Evolutionary conservation across 176 grass and related monocot genomes (phyloP).

Genomic region (Avena insularis): DNA sequence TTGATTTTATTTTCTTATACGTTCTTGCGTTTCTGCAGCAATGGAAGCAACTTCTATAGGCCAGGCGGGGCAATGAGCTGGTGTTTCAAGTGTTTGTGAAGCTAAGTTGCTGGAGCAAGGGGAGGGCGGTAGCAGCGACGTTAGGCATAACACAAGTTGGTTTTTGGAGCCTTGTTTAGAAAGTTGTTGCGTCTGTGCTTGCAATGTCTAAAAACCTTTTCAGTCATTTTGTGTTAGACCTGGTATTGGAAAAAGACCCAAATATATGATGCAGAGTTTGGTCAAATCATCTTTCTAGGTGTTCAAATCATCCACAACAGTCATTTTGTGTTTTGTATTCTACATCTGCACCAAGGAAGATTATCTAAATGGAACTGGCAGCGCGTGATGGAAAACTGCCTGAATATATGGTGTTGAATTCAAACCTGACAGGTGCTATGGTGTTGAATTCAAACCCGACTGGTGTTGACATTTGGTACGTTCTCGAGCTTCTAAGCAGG

Average conservation of each 20-base stretch:
- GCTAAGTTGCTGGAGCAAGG: not conserved
- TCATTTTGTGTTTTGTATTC: not conserved
- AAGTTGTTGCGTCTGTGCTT: not conserved
- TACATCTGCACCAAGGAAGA: not conserved
- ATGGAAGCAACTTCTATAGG: not conserved
- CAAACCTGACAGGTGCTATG: not conserved
- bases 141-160: not conserved
- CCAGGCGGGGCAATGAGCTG: not conserved
- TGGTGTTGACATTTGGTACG: not conserved
- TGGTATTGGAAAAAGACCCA: not conserved
- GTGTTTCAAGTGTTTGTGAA: slow-evolving; percentile 4
- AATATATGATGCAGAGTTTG: not conserved
- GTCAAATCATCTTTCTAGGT: not conserved
- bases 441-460: not conserved
- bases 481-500: not conserved
- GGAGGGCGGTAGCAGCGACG: not conserved
- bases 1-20: not conserved
- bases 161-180: not conserved
- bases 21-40: not conserved
- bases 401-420: not conserved
- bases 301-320: not conserved
- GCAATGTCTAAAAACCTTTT: not conserved
- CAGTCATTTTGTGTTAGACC: not conserved
- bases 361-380: not conserved
- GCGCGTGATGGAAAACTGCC: not conserved